Evolutionary conservation across 1,139 yeast genomes (phyloP), one percentile per base, ranked within the genome.

Genomic region (Blastobotrys persicus): DNA sequence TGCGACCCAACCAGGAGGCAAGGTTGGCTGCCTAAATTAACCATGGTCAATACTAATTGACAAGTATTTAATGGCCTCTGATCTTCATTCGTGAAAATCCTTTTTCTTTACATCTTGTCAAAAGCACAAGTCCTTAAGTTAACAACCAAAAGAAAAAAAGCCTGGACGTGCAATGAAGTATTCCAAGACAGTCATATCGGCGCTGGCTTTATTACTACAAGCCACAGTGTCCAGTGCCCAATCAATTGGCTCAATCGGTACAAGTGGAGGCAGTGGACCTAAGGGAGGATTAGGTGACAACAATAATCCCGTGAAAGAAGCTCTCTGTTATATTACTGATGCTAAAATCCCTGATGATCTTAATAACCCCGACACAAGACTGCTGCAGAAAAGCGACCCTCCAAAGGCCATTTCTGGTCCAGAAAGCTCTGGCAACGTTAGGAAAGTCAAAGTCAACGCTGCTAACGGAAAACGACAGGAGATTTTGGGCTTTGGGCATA

Each of bases 401-500:
- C 51, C 51, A 9, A 7, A 48, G 38, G n/a, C n/a, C n/a, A n/a
- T n/a, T n/a, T n/a, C 23, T 31, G 13, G 14, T 31, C 13, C 23
- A 13, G 9, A 28, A 34, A n/a, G 3, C n/a, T 23, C 13, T 13
- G 12, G 13, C n/a, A 26, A 31, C n/a, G 33, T 39, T 6, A 37
- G 34, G n/a, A 39, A 19, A 6, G 44, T 45, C 28, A 19, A 23
- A 12, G 44, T 45, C 32, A 41, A 45, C n/a, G 43, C 44, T 16
- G 7, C 44, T 12, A 23, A 23, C 19, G 50, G 50, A 14, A 28
- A 32, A 16, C 23, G 13, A 16, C 53, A 49, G 28, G 53, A 49
- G 28, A 34, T 49, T 40, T 35, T 49, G 9, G 53, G 53, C 4
- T 49, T 46, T 35, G 53, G 53, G 4, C 53, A 49, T 31, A 44